Base-by-base conservation (phyloP, 441 rosid genomes). In the Arabidopsis lyrata region DNA sequence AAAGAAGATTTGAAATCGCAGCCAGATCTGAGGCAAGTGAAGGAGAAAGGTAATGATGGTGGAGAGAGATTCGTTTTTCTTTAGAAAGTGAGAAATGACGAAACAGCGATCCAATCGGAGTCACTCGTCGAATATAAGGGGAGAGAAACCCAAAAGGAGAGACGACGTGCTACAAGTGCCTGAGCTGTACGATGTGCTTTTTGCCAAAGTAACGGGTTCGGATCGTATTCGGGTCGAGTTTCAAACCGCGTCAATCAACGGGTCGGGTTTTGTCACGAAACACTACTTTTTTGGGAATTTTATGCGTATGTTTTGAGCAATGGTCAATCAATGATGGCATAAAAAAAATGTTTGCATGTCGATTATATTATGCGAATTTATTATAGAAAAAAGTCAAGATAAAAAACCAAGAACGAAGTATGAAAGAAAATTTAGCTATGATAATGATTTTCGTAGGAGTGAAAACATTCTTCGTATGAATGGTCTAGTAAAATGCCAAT, bases 1-100 rank as follows among this genome's bases (percentile, higher is more conserved):
- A 56, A 63, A 47, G 74, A 44, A 70, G 77, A 77, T 69, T 80
- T 36, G 54, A 34, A 81, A 81, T 74, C 85, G 84, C 81, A 75
- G 86, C 80, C 73, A 84, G 97, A 88, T 90, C 95, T 83, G 83
- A 76, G 72, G 82, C 81, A 70, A 63, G 80, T 82, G 81, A 77
- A 38, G 54, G 44, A 78, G 66, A 72, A 78, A 83, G 70, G 52
- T 47, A 73, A 48, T 39, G 68, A 50, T 32, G 68, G 53, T 39
- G 24, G 15, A 74, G 54, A 55, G 53, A 67, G 65, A 70, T 29
- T 60, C 65, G 14, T 38, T 59, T 36, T 27, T 50, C 6, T 6
- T 66, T 32, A 1, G 69, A 8, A 34, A 52, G 60, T 50, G 53
- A 35, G 69, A 59, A 52, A 74, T 39, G 45, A 64, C 52, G 61